Conservation (phyloP, 2,329 filamentous ascomycete genomes). For the Leptodontidium sp. region DNA sequence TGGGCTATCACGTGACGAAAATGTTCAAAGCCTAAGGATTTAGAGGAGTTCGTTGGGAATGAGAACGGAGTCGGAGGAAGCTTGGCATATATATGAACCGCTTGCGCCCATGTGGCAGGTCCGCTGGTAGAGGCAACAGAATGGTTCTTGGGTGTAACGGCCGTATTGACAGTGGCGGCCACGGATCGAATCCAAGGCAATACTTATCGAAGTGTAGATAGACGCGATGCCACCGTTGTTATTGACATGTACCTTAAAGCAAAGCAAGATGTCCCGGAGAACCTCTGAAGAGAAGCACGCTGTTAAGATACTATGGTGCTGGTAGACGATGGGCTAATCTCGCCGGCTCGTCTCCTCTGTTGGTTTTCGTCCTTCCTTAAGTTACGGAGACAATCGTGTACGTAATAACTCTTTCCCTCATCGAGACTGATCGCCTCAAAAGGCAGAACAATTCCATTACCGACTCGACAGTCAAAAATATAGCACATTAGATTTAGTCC, state of each 20-base stretch:
- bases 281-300: conserved; percentile 4
- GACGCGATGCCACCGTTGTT: neutral
- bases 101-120: too few species aligned
- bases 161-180: too few species aligned
- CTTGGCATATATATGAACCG: too few species aligned
- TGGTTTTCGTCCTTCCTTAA: too few species aligned
- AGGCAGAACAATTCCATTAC: too few species aligned
- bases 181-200: neutral
- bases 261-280: conserved; percentile 4
- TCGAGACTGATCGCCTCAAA: conserved; percentile 12
- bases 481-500: neutral
- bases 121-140: too few species aligned
- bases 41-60: too few species aligned
- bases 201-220: neutral
- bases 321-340: conserved; percentile 13
- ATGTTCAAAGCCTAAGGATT: too few species aligned
- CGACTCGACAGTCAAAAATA: neutral
- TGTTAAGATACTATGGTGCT: conserved; percentile 15
- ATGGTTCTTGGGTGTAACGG: too few species aligned
- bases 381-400: neutral
- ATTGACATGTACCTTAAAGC: conserved; percentile 5
- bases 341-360: conserved; percentile 4
- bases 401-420: neutral
- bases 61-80: too few species aligned
- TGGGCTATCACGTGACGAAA: too few species aligned